A percentile compares a stretch with the other conserved stretches of the same genome.
phyloP scores from a whole-genome alignment of 2,329 filamentous ascomycete species.

The Pleoardoris graminearum region DNA sequence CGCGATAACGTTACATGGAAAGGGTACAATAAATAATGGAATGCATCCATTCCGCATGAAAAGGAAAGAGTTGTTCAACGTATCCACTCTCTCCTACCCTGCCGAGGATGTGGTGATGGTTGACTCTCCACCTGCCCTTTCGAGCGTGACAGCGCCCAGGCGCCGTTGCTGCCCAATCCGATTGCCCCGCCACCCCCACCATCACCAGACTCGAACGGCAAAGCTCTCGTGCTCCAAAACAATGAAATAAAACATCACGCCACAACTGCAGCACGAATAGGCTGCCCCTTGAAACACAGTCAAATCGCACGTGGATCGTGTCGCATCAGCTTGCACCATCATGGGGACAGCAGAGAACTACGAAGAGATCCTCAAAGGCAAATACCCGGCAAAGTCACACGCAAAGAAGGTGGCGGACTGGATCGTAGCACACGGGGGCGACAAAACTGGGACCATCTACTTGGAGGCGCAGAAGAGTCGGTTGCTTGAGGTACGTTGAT shows the following conservation, averaged over 20 bases:
- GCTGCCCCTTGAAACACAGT: background rate
- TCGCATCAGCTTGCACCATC: slow-evolving; percentile 7
- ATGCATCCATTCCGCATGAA: no score
- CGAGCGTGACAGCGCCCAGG: background rate
- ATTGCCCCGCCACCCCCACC: slow-evolving; percentile 33
- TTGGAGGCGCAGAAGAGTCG: slow-evolving; percentile 81
- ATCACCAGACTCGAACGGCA: slow-evolving; percentile 6
- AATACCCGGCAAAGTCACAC: slow-evolving; percentile 85
- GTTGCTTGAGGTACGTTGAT: slow-evolving; percentile 65
- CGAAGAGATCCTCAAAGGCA: slow-evolving; percentile 54
- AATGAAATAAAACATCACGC: background rate
- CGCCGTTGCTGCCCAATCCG: slow-evolving; percentile 23
- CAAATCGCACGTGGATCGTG: background rate
- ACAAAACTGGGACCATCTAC: slow-evolving; percentile 75
- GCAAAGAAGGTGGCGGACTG: slow-evolving; percentile 80
- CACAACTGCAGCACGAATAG: background rate
- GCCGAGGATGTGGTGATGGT: background rate
- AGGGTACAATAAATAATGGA: background rate
- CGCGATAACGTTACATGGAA: background rate
- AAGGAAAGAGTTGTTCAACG: no score
- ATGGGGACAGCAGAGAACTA: slow-evolving; percentile 41
- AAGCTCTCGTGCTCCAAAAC: background rate
- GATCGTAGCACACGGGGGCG: slow-evolving; percentile 67
- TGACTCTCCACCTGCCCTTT: slow-evolving; percentile 3
- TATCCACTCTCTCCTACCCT: background rate